Conservation (phyloP, 2,329 filamentous ascomycete genomes). For the Westerdykella ornata region DNA sequence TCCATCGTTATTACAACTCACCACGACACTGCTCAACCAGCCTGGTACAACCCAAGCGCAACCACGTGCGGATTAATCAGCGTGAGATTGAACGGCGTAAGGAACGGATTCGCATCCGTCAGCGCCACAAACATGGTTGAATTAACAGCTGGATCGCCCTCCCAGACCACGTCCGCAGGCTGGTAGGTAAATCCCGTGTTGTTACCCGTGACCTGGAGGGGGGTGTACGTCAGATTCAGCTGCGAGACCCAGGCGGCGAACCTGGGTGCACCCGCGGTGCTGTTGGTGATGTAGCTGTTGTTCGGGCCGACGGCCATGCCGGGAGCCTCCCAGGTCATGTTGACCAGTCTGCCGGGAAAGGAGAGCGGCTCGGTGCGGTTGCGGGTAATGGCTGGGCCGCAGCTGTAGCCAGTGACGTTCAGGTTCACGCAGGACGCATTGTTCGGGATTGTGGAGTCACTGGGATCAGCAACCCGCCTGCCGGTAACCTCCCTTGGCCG, state of each 20-base stretch:
- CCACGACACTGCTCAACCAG: conserved; percentile 50
- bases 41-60: conserved; percentile 65
- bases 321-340: conserved; percentile 61
- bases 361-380: conserved; percentile 63
- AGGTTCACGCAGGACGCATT: conserved; percentile 51
- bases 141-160: conserved; percentile 60
- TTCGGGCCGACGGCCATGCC: conserved; percentile 65
- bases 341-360: conserved; percentile 62
- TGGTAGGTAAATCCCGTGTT: conserved; percentile 59
- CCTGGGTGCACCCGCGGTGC: conserved; percentile 48
- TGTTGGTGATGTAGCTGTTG: conserved; percentile 64
- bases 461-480: conserved; percentile 49
- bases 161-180: conserved; percentile 60
- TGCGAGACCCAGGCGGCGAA: conserved; percentile 69
- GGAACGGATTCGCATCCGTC: conserved; percentile 58
- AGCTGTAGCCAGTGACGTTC: conserved; percentile 47
- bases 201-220: conserved; percentile 55
- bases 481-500: conserved; percentile 57
- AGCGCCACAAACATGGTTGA: conserved; percentile 69
- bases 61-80: conserved; percentile 67
- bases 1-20: background rate
- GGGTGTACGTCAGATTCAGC: conserved; percentile 47
- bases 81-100: conserved; percentile 69
- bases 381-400: conserved; percentile 54
- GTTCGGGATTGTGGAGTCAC: conserved; percentile 37